Evolutionary conservation across 768 basidiomycete species (phyloP), one percentile per base, ranked within the genome.

Genomic region (Rhizopogon roseolus): DNA sequence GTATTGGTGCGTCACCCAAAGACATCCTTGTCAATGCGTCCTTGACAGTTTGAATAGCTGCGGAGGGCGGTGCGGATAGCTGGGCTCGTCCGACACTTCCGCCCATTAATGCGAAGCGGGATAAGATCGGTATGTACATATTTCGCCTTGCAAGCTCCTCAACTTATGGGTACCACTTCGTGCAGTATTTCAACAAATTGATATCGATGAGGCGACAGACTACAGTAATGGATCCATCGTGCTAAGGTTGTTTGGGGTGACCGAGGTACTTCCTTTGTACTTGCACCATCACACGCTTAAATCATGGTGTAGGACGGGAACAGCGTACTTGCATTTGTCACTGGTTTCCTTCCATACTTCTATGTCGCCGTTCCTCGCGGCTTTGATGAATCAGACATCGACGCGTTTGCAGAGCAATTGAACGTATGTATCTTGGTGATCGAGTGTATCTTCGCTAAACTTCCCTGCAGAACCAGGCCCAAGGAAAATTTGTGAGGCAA

Each of bases 121-220:
- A 95, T 62, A 70, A 76, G 5, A 85, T 97, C 54, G 71, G 93
- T 92, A 38, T 54, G 85, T 62, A 10, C 32, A 10, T 50, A 17
- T 51, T 16, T 37, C 28, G 8, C 19, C 11, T 27, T 5, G 9
- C 25, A 3, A 2, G 5, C 11, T 14, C 13, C 9, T 39, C 29
- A 10, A 32, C 36, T 37, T 43, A 27, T 8, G 39, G 22, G 41
- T 19, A 53, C 28, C 59, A 13, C 25, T 7, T 27, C 8, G 25
- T 34, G 9, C 54, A 95, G 93, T 89, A 16, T 98, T 98, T 62
- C 97, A 99, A 67, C 97, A 98, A 69, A 95, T 96, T 54, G 97
- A 98, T 58, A 78, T 98, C 7, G 93, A 96, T 58, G 80, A 86
- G 53, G 78, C 85, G 11, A 71, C 71, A 5, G 78, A 80, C 32